Evolutionary conservation across 2,329 filamentous ascomycete species (phyloP).

Genomic region (Cladorrhinum sp.): DNA sequence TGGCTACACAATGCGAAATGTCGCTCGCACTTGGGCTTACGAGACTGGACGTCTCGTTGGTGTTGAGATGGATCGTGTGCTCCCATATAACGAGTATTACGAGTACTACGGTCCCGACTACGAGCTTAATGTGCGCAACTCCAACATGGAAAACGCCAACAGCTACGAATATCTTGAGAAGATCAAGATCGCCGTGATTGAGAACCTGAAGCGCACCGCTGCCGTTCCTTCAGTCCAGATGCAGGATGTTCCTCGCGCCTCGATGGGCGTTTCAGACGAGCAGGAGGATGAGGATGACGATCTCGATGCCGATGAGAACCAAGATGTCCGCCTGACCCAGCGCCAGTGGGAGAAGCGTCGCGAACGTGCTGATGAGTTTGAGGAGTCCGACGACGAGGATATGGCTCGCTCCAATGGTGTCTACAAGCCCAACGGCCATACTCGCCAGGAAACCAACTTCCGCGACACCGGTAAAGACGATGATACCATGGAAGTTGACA

Average conservation of each 20-base stretch:
- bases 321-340: slow-evolving; percentile 78
- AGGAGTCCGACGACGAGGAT: slow-evolving; percentile 88
- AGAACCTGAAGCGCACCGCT: slow-evolving; percentile 82
- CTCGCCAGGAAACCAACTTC: slow-evolving; percentile 52
- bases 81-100: slow-evolving; percentile 97
- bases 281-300: slow-evolving; percentile 65
- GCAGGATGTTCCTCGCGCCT: slow-evolving; percentile 67
- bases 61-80: slow-evolving; percentile 72
- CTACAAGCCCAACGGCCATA: slow-evolving; percentile 45
- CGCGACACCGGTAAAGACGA: slow-evolving; percentile 35
- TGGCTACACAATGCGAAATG: slow-evolving; percentile 95
- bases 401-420: slow-evolving; percentile 71
- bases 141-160: slow-evolving; percentile 89
- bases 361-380: slow-evolving; percentile 74
- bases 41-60: slow-evolving; percentile 90
- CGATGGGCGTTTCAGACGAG: slow-evolving; percentile 62
- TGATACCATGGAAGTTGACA: slow-evolving; percentile 28
- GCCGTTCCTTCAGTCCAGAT: slow-evolving; percentile 89
- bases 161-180: slow-evolving; percentile 76
- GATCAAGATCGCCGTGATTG: slow-evolving; percentile 76
- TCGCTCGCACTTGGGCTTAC: slow-evolving; percentile 94
- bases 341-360: slow-evolving; percentile 78
- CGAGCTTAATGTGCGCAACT: slow-evolving; percentile 82
- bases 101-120: slow-evolving; percentile 91
- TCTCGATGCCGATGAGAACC: slow-evolving; percentile 80